These are phyloP conservation scores for Sedum album DNA, from an alignment of 164 flowering plant species.

Conservation along the genomic window DNA sequence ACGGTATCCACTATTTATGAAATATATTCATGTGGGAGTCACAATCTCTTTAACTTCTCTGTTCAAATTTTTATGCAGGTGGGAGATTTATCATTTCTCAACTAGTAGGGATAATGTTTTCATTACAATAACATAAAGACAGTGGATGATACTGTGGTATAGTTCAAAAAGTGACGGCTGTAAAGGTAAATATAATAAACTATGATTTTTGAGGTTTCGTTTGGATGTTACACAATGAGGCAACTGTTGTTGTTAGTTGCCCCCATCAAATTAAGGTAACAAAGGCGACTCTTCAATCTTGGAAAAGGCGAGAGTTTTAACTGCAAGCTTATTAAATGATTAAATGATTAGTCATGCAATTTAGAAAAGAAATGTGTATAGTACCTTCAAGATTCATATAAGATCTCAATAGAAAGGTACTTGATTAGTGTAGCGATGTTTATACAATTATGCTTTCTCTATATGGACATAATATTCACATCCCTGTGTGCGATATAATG, in stretches of 20 bases:
- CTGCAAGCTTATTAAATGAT: not conserved
- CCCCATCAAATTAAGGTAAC: not conserved
- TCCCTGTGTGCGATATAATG: not conserved
- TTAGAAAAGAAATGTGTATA: not conserved
- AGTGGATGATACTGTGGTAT: not conserved
- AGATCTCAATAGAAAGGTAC: not conserved
- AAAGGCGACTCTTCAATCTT: slow-evolving; percentile 1
- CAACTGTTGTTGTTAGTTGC: not conserved
- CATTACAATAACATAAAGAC: not conserved
- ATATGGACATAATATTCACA: not conserved
- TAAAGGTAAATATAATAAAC: not conserved
- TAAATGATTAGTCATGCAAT: not conserved
- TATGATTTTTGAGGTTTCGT: not conserved
- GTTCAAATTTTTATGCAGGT: not conserved
- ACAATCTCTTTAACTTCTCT: not conserved
- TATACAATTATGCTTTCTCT: not conserved
- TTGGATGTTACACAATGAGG: not conserved
- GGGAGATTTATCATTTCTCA: not conserved
- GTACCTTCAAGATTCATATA: not conserved
- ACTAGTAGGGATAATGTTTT: not conserved
- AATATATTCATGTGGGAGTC: not conserved
- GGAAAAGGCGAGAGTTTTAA: not conserved
- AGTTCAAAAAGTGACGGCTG: not conserved
- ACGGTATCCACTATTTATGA: not conserved
- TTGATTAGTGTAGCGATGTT: not conserved